Percentiles rank a stretch among this genome's conserved stretches.
phyloP scores from a whole-genome alignment of 768 basidiomycete genomes.

The Tylopilus vinaceipallidus region DNA sequence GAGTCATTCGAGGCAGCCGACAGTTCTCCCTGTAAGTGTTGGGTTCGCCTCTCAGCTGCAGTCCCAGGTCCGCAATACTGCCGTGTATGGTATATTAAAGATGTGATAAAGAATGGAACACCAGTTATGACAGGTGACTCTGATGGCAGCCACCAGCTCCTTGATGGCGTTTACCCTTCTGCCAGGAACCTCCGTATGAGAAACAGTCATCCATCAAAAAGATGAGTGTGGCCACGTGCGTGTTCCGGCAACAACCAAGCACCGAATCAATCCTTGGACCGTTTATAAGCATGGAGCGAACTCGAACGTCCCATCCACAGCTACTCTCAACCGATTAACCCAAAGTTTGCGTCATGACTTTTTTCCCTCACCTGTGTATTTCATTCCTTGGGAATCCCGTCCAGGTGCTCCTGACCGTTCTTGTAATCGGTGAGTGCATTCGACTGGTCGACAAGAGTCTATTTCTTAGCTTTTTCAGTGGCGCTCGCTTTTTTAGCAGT shows the following conservation, averaged over 20 bases:
- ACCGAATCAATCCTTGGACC: not conserved
- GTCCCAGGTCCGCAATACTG: not conserved
- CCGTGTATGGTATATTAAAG: not conserved
- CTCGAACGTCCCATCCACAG: not conserved
- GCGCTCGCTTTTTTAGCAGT: not conserved
- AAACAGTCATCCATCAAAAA: too few relatives aligned
- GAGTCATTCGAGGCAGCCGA: too few relatives aligned
- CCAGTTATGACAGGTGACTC: not conserved
- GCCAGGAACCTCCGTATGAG: too few relatives aligned
- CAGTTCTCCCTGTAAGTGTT: too few relatives aligned
- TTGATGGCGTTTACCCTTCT: too few relatives aligned
- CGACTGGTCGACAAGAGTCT: not conserved
- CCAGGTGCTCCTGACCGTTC: not conserved
- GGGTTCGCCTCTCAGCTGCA: too few relatives aligned
- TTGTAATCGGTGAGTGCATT: conserved; percentile 4
- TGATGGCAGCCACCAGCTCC: not conserved
- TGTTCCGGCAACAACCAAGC: too few relatives aligned
- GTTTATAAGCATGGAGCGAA: not conserved
- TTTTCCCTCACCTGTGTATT: not conserved
- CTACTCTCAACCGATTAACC: too few relatives aligned
- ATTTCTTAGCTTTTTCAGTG: not conserved
- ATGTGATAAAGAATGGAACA: not conserved
- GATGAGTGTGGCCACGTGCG: too few relatives aligned
- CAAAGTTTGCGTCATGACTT: conserved; percentile 3
- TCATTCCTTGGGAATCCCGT: not conserved